Base-by-base conservation (phyloP, 1,139 yeast genomes). In the Geotrichum restrictum region DNA sequence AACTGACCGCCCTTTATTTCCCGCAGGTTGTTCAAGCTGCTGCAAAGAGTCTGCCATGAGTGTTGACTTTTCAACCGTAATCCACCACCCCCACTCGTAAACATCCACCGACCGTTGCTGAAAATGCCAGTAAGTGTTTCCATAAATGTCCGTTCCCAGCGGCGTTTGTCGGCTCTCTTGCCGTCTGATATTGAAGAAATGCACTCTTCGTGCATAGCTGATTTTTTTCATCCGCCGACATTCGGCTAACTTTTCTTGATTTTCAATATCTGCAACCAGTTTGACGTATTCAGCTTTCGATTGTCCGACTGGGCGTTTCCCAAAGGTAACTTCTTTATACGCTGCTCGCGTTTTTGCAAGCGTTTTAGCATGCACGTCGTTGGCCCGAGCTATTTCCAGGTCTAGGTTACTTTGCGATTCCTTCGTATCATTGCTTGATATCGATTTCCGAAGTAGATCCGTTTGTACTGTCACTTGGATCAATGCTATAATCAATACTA, bases 61-160 rank as follows among this genome's bases (percentile, higher is more conserved):
- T 10, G 48, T 10, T 22, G 27, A 40, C 32, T 44, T 39, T 39
- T 53, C 56, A 11, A 50, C 45, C n/a, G 51, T 32, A n/a, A 53
- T 44, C 52, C 56, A 53, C 36, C 33, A 37, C 2, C 54, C 48
- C 45, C 60, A 45, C 21, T 49, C 51, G 16, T 36, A 37, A 3
- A 59, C 57, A n/a, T 63, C 63, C 31, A 62, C 57, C 8, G 65
- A 56, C 53, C 69, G 65, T 48, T 66, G 70, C 56, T 69, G 72
- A 50, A 71, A 63, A 3, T 63, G 59, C 74, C 74, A 71, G 57
- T 70, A 71, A 22, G 56, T 57, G 55, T 71, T 71, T 8, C 72
- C 73, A 31, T 58, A 56, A 4, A 57, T 56, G 57, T 71, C 74
- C 5, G 39, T 48, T 18, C 73, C 73, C 18, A 71, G 51, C 4